Evolutionary conservation across 306 rosid genomes (phyloP).

Genomic region (Castanea sativa): DNA sequence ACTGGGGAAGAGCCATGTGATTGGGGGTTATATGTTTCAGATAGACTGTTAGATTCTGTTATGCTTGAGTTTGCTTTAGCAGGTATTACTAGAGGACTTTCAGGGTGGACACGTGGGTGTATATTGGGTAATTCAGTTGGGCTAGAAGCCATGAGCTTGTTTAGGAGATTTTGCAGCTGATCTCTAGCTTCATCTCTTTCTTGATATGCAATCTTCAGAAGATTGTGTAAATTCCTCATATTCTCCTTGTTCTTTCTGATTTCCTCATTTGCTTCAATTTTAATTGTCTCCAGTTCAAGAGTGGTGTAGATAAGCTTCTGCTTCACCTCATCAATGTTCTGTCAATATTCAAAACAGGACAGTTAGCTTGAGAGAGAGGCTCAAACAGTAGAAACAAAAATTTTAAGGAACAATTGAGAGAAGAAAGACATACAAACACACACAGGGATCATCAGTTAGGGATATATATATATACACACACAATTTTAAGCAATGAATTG

Average conservation of each 20-base stretch:
- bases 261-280: conserved; percentile 36
- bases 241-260: conserved; percentile 37
- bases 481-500: not conserved
- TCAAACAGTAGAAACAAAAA: not conserved
- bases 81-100: conserved; percentile 39
- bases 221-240: conserved; percentile 24
- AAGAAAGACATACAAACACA: not conserved
- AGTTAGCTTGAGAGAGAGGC: not conserved
- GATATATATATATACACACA: not conserved
- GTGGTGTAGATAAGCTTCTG: conserved; percentile 37
- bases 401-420: not conserved
- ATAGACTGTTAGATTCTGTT: conserved; percentile 55
- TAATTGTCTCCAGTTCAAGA: conserved; percentile 39
- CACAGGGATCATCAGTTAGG: not conserved
- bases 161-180: conserved; percentile 42
- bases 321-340: conserved; percentile 52
- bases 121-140: conserved; percentile 20
- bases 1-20: conserved; percentile 60
- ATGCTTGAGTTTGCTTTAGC: conserved; percentile 58
- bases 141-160: conserved; percentile 20
- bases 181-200: conserved; percentile 69
- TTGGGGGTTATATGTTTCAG: conserved; percentile 41
- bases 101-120: conserved; percentile 20
- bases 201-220: conserved; percentile 36
- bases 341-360: conserved; percentile 19